Evolutionary conservation across 2,329 filamentous ascomycete species (phyloP).

Genomic region (Arthroderma sp.): DNA sequence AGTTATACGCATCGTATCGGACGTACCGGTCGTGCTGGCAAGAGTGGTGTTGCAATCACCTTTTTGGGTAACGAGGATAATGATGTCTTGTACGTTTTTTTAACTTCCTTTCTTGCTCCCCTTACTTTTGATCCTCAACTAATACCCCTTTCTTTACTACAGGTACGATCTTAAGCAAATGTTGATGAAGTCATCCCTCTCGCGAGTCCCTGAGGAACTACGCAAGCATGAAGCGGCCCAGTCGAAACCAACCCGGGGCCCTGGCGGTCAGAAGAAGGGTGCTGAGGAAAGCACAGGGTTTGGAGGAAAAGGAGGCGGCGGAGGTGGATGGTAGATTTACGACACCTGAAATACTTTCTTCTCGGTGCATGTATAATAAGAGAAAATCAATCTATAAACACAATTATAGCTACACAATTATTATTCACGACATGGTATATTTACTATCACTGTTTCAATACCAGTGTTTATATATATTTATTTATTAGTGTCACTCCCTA

Average conservation of each 20-base stretch:
- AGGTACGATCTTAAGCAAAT: conserved; percentile 85
- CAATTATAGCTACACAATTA: no score
- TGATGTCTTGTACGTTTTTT: conserved; percentile 57
- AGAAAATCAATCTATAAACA: no score
- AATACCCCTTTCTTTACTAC: conserved; percentile 10
- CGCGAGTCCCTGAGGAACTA: conserved; percentile 81
- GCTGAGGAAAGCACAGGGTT: conserved; percentile 30
- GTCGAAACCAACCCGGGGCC: conserved; percentile 50
- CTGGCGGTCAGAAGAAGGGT: conserved; percentile 30
- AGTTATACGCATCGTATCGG: conserved; percentile 94
- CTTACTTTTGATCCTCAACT: neutral
- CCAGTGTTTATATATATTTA: no score
- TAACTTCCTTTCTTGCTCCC: conserved; percentile 3
- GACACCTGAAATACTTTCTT: no score
- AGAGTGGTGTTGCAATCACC: conserved; percentile 90
- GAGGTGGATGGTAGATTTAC: conserved; percentile 2
- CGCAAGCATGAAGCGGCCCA: conserved; percentile 84
- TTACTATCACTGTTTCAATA: no score
- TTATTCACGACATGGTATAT: no score
- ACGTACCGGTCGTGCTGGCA: conserved; percentile 91
- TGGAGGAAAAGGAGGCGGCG: conserved; percentile 20
- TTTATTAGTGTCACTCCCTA: no score
- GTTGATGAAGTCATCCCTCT: conserved; percentile 78
- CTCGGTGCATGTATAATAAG: no score
- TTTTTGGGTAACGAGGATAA: conserved; percentile 84